Evolutionary conservation across 345 rosid species (phyloP).

Genomic region (Gynandropsis gynandra): DNA sequence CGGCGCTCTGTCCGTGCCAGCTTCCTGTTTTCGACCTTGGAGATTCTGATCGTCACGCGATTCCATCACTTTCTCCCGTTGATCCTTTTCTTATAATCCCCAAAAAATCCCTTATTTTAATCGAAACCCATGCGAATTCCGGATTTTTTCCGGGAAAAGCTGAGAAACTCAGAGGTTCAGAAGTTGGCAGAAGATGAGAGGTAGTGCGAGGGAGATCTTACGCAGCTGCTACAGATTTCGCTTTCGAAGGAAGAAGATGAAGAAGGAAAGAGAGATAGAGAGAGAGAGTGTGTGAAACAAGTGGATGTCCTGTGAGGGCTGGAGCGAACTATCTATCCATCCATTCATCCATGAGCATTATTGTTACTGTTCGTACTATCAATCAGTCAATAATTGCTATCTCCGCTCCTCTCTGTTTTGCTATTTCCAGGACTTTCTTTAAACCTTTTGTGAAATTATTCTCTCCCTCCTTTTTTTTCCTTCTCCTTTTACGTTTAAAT

Average conservation of each 20-base stretch:
- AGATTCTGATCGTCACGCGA: constrained; percentile 21
- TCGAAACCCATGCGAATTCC: constrained; percentile 10
- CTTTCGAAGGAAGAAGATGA: not conserved
- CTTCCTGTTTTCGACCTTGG: constrained; percentile 33
- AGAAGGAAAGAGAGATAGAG: constrained; percentile 3
- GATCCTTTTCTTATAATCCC: not conserved
- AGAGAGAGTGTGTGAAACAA: not conserved
- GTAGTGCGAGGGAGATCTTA: not conserved
- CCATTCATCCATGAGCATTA: too few species aligned
- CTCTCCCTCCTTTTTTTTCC: too few species aligned
- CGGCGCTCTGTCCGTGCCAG: constrained; percentile 10
- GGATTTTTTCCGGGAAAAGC: not conserved
- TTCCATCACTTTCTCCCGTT: constrained; percentile 23
- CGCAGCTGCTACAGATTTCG: not conserved
- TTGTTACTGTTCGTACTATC: too few species aligned
- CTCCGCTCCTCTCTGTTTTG: too few species aligned
- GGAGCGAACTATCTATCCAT: too few species aligned
- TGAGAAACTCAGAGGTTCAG: not conserved
- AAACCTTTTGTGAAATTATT: too few species aligned
- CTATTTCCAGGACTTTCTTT: too few species aligned
- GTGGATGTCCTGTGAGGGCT: constrained; percentile 24
- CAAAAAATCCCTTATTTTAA: not conserved
- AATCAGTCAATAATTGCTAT: too few species aligned
- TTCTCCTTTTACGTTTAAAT: too few species aligned
- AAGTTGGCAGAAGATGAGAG: not conserved